Conservation (phyloP, 228 moss, liverwort and hornwort species). For the Sphagnum magellanicum region DNA sequence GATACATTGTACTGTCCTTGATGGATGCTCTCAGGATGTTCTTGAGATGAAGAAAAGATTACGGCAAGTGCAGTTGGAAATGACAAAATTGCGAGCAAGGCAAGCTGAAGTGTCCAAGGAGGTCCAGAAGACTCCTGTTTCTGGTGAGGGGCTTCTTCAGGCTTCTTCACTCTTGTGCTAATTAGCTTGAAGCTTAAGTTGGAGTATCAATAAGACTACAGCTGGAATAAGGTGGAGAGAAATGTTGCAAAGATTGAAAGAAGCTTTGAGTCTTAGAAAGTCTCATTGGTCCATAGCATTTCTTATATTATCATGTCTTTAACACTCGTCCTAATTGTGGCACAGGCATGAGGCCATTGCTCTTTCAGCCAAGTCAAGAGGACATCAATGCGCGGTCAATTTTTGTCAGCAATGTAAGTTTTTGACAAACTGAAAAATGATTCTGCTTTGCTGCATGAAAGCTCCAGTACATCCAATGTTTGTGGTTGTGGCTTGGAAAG, state of each 20-base stretch:
- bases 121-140: constrained; percentile 68
- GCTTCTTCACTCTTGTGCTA: not conserved
- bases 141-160: constrained; percentile 29
- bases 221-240: not conserved
- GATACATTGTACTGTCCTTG: not conserved
- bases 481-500: too few relatives aligned
- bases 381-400: constrained; percentile 74
- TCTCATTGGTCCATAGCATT: not conserved
- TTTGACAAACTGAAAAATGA: not conserved
- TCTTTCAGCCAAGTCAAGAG: constrained; percentile 59
- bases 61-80: constrained; percentile 95
- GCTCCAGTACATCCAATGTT: not conserved
- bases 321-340: too few relatives aligned
- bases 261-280: not conserved
- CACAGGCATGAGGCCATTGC: constrained; percentile 42
- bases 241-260: not conserved
- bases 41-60: constrained; percentile 93
- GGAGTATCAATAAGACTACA: not conserved
- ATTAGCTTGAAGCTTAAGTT: not conserved
- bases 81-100: constrained; percentile 94
- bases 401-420: constrained; percentile 83
- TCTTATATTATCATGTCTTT: too few relatives aligned
- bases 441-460: not conserved
- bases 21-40: constrained; percentile 57
- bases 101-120: constrained; percentile 94